Evolutionary conservation across 202 grass and related monocot species (phyloP), one percentile per base, ranked within the genome.

Genomic region (Sporobolus alterniflorus): DNA sequence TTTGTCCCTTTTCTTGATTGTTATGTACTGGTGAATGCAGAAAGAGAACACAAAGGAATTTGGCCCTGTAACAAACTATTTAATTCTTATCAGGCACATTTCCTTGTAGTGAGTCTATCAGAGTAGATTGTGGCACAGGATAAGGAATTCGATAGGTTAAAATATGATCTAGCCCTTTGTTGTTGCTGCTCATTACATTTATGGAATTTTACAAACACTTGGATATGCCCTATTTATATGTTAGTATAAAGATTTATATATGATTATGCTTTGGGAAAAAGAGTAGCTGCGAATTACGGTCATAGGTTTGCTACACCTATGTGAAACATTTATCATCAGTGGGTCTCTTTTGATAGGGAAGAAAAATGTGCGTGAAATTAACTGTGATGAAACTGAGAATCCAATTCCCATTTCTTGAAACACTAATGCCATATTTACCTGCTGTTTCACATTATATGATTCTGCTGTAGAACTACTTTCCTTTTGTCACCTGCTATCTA

Each of bases 351-450:
- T 63, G 60, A 79, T 18, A 18, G 3, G 34, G 22, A 57, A 20
- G 46, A 21, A 9, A 12, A n/a, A n/a, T 65, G 14, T 57, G 20
- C 36, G 14, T 36, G 24, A 79, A 60, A 59, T 60, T 73, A 65
- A 51, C 26, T 71, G 67, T 11, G 54, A 71, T 51, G 24, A 48
- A 1, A 69, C 64, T 80, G 64, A 57, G 28, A 33, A 2, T 12
- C 55, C 25, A 25, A 56, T 16, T 16, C 11, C 17, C 17, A 2
- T 80, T 17, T 64, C 34, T 22, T 76, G 22, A 48, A 63, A 56
- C 50, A 76, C 70, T 71, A 64, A 4, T 89, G 55, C 18, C 54
- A 28, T n/a, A n/a, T 81, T 81, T 71, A 77, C 49, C 9, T 5
- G 32, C 74, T 73, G 26, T 81, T 61, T 50, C 7, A 25, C 32